Base-by-base conservation (phyloP, 495 filamentous ascomycete species). In the Penicillium roqueforti region DNA sequence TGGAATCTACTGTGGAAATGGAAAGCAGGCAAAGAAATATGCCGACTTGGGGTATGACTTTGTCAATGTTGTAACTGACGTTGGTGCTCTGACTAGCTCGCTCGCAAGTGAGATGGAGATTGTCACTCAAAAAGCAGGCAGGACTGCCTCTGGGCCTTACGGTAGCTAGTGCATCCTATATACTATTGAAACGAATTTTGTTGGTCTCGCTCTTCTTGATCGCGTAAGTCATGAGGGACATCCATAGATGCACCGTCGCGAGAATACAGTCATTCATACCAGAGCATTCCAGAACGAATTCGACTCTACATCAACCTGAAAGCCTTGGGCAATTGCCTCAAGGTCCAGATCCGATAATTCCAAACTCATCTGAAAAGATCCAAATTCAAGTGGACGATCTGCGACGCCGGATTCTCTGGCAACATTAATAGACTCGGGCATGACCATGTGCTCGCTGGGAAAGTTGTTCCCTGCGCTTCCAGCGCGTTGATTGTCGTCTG, bases 321-420 rank as follows among this genome's bases (percentile, higher is more conserved):
- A 67, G 2, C 65, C 57, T 37, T 67, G 56, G 4, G 59, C 59
- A 53, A 67, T 67, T 13, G 62, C 62, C 36, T 65, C 62, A 39
- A 67, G 56, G 29, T 65, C 65, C 8, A 65, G 32, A 54, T 67
- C 62, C 5, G 64, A 67, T 7, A 67, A 32, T n/a, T 59, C 64
- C 53, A 59, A 58, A 25, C 60, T 58, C 19, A 65, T 22, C 22
- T 56, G 49, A 3, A 59, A 51, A 19, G 56, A 56, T 8, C 41
- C 54, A 14, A 61, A 45, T 2, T 56, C 52, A 16, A 52, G 18
- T 3, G 16, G 14, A 43, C 60, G 55, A 1, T 55, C 51, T 16
- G 38, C 4, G 3, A 53, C 6, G 4, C 50, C 39, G 4, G n/a
- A 2, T 16, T 36, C 50, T 8, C 26, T 23, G 31, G 40, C 20